Percentiles rank a stretch among this genome's conserved stretches.
Evolutionary conservation across 225 moss, liverwort and hornwort species (phyloP).

Genomic region (Neckera pumila): DNA sequence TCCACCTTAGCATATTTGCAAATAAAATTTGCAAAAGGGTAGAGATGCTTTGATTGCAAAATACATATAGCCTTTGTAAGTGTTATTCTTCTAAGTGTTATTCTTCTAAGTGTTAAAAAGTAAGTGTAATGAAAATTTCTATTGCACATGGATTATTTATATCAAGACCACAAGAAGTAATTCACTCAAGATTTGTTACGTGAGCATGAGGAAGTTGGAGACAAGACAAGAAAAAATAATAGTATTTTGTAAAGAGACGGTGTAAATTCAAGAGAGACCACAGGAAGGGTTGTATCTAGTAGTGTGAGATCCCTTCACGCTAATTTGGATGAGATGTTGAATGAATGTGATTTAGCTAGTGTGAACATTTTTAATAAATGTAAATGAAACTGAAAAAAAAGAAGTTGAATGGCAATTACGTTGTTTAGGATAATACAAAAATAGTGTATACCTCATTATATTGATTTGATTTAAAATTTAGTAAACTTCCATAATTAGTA

Average conservation of each 20-base stretch:
- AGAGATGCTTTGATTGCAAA: not conserved
- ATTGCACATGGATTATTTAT: not conserved
- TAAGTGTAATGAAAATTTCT: not conserved
- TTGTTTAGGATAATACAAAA: not conserved
- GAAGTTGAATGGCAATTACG: accelerated
- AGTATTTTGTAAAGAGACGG: accelerated
- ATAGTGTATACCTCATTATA: not conserved
- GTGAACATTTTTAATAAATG: not conserved
- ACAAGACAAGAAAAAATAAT: not conserved
- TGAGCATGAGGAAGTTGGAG: not conserved
- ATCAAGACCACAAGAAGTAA: not conserved
- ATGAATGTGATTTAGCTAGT: not conserved
- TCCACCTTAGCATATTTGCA: not conserved
- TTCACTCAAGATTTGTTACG: not conserved
- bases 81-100: not conserved
- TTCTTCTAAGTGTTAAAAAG: not conserved
- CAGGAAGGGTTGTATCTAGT: not conserved
- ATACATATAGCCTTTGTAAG: accelerated
- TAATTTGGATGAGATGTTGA: not conserved
- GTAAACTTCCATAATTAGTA: accelerated
- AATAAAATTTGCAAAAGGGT: too few species aligned
- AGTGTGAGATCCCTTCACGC: not conserved
- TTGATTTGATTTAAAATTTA: not conserved
- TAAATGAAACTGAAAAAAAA: not conserved
- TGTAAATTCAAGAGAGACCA: not conserved